Conservation (phyloP, 2,329 filamentous ascomycete genomes). For the Ascosphaera aggregata region DNA sequence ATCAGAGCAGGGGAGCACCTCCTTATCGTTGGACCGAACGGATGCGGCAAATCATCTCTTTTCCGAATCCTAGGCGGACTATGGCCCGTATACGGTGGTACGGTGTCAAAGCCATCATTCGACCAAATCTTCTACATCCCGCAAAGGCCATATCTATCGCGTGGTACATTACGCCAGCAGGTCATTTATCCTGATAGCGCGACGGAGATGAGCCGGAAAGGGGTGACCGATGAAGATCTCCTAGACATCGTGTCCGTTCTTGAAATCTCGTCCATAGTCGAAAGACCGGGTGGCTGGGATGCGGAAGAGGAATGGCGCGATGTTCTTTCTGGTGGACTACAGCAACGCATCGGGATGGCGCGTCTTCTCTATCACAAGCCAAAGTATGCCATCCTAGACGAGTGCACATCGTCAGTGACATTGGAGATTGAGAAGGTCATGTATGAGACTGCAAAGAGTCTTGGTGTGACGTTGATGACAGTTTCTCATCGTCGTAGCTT, state of each 20-base stretch:
- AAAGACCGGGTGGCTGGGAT: conserved; percentile 66
- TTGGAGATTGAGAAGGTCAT: conserved; percentile 85
- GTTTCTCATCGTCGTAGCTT: conserved; percentile 76
- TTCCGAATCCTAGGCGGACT: conserved; percentile 92
- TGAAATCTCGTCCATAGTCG: conserved; percentile 61
- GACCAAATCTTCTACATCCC: conserved; percentile 96
- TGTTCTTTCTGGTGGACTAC: conserved; percentile 71
- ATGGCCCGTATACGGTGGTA: conserved; percentile 94
- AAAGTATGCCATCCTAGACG: conserved; percentile 85
- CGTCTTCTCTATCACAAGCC: conserved; percentile 83
- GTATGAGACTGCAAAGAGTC: conserved; percentile 84
- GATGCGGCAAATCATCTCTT: conserved; percentile 85
- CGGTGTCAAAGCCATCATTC: conserved; percentile 73
- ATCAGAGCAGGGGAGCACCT: conserved; percentile 75
- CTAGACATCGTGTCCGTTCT: conserved; percentile 53
- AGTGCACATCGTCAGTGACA: conserved; percentile 90
- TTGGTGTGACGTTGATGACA: conserved; percentile 92
- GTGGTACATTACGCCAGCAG: conserved; percentile 82
- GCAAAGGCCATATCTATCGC: conserved; percentile 78
- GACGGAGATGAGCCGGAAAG: conserved; percentile 66
- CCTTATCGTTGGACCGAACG: conserved; percentile 87
- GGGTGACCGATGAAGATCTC: conserved; percentile 61
- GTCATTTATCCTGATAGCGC: conserved; percentile 88
- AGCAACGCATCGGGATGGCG: conserved; percentile 94
- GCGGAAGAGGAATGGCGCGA: conserved; percentile 94